These are phyloP conservation scores for Euphorbia lathyris DNA, from an alignment of 345 rosid species.

Conservation along the genomic window DNA sequence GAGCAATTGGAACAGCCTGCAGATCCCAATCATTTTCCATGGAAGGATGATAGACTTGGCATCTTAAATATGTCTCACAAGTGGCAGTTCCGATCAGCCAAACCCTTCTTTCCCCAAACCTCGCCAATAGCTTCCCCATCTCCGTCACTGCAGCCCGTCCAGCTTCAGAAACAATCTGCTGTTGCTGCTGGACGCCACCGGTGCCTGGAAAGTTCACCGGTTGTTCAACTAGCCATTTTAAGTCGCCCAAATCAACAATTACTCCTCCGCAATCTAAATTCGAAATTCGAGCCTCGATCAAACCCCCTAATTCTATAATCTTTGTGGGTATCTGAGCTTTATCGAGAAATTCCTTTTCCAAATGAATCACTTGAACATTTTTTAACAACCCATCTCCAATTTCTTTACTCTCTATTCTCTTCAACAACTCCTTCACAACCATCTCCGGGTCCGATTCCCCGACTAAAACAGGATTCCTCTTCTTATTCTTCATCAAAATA, in stretches of 20 bases:
- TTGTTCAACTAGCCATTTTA: slow-evolving; percentile 85
- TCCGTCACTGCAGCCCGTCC: slow-evolving; percentile 54
- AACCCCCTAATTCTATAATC: slow-evolving; percentile 51
- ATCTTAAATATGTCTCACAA: slow-evolving; percentile 87
- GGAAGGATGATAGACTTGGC: slow-evolving; percentile 83
- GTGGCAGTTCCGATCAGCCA: slow-evolving; percentile 95
- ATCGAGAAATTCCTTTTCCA: slow-evolving; percentile 59
- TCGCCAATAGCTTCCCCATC: slow-evolving; percentile 56
- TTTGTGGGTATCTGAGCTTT: slow-evolving; percentile 41
- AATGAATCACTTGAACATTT: slow-evolving; percentile 52
- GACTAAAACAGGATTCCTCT: slow-evolving; percentile 83
- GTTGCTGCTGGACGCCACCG: slow-evolving; percentile 29
- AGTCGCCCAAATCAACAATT: slow-evolving; percentile 81
- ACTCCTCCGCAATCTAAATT: slow-evolving; percentile 49
- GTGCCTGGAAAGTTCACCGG: slow-evolving; percentile 24
- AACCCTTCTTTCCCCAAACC: slow-evolving; percentile 45
- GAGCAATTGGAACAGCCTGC: slow-evolving; percentile 82
- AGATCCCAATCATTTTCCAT: slow-evolving; percentile 97
- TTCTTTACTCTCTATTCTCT: slow-evolving; percentile 63
- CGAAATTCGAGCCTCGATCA: slow-evolving; percentile 51
- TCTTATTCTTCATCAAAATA: slow-evolving; percentile 55
- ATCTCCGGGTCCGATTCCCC: slow-evolving; percentile 75
- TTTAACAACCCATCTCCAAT: slow-evolving; percentile 52
- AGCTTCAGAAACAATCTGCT: slow-evolving; percentile 37
- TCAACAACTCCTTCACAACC: slow-evolving; percentile 63